Evolutionary conservation across 306 rosid genomes (phyloP).

Genomic region (Biancaea sappan): DNA sequence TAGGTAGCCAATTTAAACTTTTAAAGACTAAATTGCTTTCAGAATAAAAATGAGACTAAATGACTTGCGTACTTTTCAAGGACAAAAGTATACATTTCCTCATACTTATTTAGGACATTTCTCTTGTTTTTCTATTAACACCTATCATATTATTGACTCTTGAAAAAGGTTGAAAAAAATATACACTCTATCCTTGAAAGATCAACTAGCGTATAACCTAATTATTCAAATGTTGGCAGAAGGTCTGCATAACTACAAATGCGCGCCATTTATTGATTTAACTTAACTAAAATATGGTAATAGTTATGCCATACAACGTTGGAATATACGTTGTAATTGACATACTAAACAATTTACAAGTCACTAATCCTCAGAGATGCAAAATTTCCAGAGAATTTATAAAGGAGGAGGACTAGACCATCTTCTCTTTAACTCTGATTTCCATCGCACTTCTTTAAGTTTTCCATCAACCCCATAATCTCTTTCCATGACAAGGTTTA

Average conservation of each 20-base stretch:
- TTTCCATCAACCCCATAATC: conserved; percentile 91
- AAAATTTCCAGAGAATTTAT: conserved; percentile 33
- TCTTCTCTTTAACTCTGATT: conserved; percentile 80
- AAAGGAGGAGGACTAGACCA: conserved; percentile 61
- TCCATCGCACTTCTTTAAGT: conserved; percentile 79
- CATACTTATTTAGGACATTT: too few relatives aligned
- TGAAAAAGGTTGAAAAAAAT: too few relatives aligned
- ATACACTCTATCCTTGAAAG: too few relatives aligned
- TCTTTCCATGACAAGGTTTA: conserved; percentile 95
- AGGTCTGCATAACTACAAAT: not conserved
- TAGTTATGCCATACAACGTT: not conserved
- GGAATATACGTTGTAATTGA: conserved; percentile 15
- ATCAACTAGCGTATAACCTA: too few relatives aligned
- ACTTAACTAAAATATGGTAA: not conserved
- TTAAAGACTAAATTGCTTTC: too few relatives aligned
- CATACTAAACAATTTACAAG: conserved; percentile 31
- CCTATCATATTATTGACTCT: too few relatives aligned
- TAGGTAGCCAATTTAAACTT: too few relatives aligned
- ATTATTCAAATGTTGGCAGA: too few relatives aligned
- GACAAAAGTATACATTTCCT: too few relatives aligned
- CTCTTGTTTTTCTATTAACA: too few relatives aligned
- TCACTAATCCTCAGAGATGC: conserved; percentile 17
- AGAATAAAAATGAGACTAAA: too few relatives aligned
- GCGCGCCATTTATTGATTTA: not conserved
- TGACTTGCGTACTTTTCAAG: too few relatives aligned